Base-by-base conservation (phyloP, 1,139 yeast genomes). In the Hyphopichia wangnamkhiaoensis region DNA sequence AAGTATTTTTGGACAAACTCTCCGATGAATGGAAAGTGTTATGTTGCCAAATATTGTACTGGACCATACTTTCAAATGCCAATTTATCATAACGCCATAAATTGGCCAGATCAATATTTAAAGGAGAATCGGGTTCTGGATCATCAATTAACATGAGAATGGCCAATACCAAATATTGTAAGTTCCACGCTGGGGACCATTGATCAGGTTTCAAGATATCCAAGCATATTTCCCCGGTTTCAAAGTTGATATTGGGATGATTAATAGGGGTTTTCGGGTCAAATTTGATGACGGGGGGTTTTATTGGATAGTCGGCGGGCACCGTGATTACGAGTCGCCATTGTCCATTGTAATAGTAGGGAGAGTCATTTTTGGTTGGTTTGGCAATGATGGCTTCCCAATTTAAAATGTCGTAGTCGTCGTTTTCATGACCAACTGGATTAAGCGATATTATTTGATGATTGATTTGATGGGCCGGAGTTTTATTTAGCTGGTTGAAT, bases 171-270 rank as follows among this genome's bases (percentile, higher is more conserved):
- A 87, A 74, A 41, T 85, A 74, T 38, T 80, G 68, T 32, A 90
- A 58, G 31, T 86, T 82, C 95, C 96, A 90, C 2, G 95, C 95
- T 0, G 96, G 96, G 0, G 93, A 78, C 96, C 96, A 90, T 45
- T 75, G 76, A 8, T 65, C 73, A 29, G 55, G 58, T 49, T 80
- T 79, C 40, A 86, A 68, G 12, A 89, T 84, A 56, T 89, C 95
- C n/a, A 90, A 64, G 59, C 97, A 90, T 3, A 88, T 84, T 48
- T 84, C 93, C 0, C 96, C 96, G 1, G 84, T 81, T 37, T 61
- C 50, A 42, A 80, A 72, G 51, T 82, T 79, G 33, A 88, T 79
- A 55, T 88, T 88, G 2, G 94, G 91, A 57, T 88, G 96, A 35
- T 84, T 79, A 44, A 87, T 81, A 10, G 73, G 75, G 18, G 71